These are phyloP conservation scores for Candida sithepensis DNA, from an alignment of 805 yeast genomes.

Conservation along the genomic window DNA sequence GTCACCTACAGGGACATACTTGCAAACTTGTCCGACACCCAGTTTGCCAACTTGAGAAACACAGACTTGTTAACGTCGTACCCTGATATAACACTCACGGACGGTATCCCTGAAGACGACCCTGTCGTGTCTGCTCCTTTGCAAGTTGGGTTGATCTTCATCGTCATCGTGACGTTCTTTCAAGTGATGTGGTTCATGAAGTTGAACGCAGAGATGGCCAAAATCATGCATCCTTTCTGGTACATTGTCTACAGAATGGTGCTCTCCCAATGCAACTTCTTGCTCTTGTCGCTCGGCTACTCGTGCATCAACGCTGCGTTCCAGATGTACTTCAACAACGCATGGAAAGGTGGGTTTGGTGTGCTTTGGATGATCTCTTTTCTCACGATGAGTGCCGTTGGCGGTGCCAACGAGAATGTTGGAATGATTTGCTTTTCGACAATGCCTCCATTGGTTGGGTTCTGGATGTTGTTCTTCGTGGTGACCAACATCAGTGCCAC, in stretches of 20 bases:
- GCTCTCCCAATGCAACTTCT: conserved; percentile 48
- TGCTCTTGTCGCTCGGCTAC: conserved; percentile 55
- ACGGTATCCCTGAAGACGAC: conserved; percentile 48
- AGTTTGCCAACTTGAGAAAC: background rate
- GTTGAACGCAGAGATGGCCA: conserved; percentile 48
- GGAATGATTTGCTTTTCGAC: conserved; percentile 47
- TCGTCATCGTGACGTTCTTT: conserved; percentile 71
- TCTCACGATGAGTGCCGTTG: conserved; percentile 71
- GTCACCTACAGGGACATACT: conserved; percentile 25
- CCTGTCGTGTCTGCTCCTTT: conserved; percentile 59
- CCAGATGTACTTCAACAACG: conserved; percentile 53
- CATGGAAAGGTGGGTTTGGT: conserved; percentile 66
- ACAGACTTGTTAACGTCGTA: conserved; percentile 13
- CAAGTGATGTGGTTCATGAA: conserved; percentile 58
- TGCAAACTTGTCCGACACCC: conserved; percentile 15
- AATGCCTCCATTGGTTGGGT: conserved; percentile 63
- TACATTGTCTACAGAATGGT: conserved; percentile 51
- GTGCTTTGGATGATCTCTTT: conserved; percentile 70
- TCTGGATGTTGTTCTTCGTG: conserved; percentile 72
- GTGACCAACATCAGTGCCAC: conserved; percentile 66
- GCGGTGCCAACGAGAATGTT: conserved; percentile 67
- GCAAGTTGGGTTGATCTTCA: conserved; percentile 72
- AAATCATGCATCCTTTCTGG: conserved; percentile 38
- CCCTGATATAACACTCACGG: conserved; percentile 29
- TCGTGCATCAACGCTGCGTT: conserved; percentile 63